A percentile compares a stretch with the other conserved stretches of the same genome.
These are phyloP conservation scores for Eucalyptus albens DNA, from an alignment of 345 rosid species.

Conservation along the genomic window DNA sequence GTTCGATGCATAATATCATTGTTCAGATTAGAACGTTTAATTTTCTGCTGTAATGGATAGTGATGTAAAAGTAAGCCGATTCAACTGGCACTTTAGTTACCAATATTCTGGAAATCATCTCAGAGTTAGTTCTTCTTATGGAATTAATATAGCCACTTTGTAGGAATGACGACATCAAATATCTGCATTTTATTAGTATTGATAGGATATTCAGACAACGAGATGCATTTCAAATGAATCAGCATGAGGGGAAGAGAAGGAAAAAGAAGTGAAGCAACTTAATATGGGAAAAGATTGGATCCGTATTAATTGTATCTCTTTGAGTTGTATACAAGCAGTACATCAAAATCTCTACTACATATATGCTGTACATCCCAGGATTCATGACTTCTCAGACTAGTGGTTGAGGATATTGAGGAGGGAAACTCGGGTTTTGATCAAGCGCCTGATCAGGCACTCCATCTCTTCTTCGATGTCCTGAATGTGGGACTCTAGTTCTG, in stretches of 20 bases:
- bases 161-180: background rate
- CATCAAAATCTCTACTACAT: background rate
- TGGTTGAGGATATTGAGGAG: constrained; percentile 20
- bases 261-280: background rate
- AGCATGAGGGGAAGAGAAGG: background rate
- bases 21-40: background rate
- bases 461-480: constrained; percentile 30
- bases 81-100: background rate
- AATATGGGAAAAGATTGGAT: background rate
- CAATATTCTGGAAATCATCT: background rate
- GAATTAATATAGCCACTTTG: background rate
- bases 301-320: background rate
- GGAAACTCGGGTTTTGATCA: constrained; percentile 35
- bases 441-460: constrained; percentile 13
- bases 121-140: background rate
- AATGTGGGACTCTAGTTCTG: constrained; percentile 19
- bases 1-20: background rate
- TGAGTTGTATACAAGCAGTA: background rate
- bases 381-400: background rate
- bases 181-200: background rate
- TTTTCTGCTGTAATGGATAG: background rate
- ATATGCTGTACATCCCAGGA: background rate
- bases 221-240: background rate
- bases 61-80: background rate
- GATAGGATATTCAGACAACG: background rate